Percentiles rank a stretch among this genome's conserved stretches.
Conservation (phyloP, 306 rosid species). For the Lathyrus sativus region DNA sequence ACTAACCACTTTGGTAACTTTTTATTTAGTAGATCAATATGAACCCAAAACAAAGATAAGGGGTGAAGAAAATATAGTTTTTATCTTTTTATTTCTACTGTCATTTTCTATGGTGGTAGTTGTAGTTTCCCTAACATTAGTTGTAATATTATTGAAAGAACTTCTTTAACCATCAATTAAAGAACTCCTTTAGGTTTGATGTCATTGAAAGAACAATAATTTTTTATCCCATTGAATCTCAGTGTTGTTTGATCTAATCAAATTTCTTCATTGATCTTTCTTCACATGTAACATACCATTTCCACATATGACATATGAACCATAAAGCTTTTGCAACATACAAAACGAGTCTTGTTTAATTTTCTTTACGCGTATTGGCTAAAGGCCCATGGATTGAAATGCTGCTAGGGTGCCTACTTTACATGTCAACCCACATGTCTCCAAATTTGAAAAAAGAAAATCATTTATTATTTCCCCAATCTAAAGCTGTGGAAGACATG, state of each 20-base stretch:
- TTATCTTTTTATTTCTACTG: too few species aligned
- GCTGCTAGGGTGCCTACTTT: constrained; percentile 12
- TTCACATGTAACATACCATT: not conserved
- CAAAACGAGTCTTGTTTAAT: not conserved
- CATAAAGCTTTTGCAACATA: constrained; percentile 7
- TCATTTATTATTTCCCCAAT: constrained; percentile 11
- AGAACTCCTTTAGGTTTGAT: too few species aligned
- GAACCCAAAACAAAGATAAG: too few species aligned
- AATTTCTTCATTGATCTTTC: not conserved
- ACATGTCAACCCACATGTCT: constrained; percentile 18
- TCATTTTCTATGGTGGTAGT: too few species aligned
- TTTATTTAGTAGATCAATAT: too few species aligned
- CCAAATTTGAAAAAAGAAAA: not conserved
- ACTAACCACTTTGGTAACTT: too few species aligned
- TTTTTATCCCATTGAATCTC: not conserved
- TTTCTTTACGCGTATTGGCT: constrained; percentile 1
- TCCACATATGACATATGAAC: not conserved
- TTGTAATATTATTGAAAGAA: too few species aligned
- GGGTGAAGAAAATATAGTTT: too few species aligned
- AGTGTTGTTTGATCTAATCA: not conserved
- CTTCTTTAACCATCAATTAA: too few species aligned
- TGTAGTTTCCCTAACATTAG: too few species aligned
- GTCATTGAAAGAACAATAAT: not conserved
- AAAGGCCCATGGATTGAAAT: constrained; percentile 11
- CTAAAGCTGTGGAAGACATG: constrained; percentile 32